Base-by-base conservation (phyloP, 805 yeast genomes). In the Ogataea paradorogensis region DNA sequence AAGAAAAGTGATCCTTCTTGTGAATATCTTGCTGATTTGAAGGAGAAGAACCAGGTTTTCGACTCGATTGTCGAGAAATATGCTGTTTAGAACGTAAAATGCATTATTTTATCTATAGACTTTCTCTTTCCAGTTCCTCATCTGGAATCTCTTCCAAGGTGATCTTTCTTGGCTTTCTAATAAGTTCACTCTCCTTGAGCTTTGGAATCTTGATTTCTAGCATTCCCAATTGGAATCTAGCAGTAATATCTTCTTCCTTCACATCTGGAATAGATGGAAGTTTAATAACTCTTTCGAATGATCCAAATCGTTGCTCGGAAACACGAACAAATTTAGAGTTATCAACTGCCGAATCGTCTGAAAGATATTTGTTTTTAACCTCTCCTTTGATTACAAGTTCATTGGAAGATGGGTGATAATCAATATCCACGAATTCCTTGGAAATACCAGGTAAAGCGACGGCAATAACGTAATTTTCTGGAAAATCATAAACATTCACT, bases 41-140 rank as follows among this genome's bases (percentile, higher is more conserved):
- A 72, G 30, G 84, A 76, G 40, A 84, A 87, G 62, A 70, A 72
- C 47, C 69, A 65, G 22, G 64, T 77, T 48, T 90, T 90, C 54
- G 88, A 84, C 61, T 74, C 74, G 23, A 71, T 89, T 30, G 86
- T 83, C 29, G 69, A 67, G 20, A 83, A 81, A 58, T 83, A 81
- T 35, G 38, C 45, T 15, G 43, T 40, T 30, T 49, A 41, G 35
- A 29, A 39, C 24, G 16, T 20, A 36, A 27, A 27, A 26, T 29
- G 30, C 21, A 31, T 34, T 26, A 27, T 5, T 24, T 13, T 29
- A 16, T 24, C 26, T 27, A 37, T 20, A 36, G 34, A 35, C 30
- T 39, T 32, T 58, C 63, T 22, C 56, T 51, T 27, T 46, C 48
- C 25, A 59, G 43, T 35, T 59, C 63, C 42, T 58, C 63, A 42